Percentiles rank a stretch among this genome's conserved stretches.
Evolutionary conservation across 345 rosid genomes (phyloP).

Genomic region (Eucalyptus erythrocorys): DNA sequence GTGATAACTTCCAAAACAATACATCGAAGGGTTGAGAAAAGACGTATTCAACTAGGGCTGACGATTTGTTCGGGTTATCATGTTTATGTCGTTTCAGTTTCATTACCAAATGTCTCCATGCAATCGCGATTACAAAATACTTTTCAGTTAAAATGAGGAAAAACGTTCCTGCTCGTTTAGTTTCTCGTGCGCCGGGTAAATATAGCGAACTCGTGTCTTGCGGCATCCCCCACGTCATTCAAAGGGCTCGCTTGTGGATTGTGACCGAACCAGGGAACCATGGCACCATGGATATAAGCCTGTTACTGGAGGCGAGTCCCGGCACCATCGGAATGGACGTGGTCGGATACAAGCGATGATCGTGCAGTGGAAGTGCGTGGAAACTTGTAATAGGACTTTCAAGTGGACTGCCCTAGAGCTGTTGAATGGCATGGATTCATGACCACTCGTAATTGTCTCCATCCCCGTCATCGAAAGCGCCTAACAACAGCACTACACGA

Average conservation of each 20-base stretch:
- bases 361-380: conserved; percentile 36
- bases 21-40: background rate
- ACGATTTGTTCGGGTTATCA: background rate
- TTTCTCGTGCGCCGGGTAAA: background rate
- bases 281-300: conserved; percentile 70
- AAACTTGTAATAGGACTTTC: conserved; percentile 55
- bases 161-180: background rate
- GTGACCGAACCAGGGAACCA: conserved; percentile 83
- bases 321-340: conserved; percentile 59
- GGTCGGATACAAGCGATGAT: conserved; percentile 49
- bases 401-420: conserved; percentile 61
- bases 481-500: conserved; percentile 62
- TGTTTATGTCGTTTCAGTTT: background rate
- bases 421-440: conserved; percentile 75
- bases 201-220: fast-evolving
- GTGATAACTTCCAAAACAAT: background rate
- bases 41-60: background rate
- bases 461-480: conserved; percentile 16
- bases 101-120: background rate
- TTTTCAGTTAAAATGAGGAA: background rate
- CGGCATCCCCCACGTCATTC: background rate
- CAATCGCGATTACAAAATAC: background rate
- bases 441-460: background rate
- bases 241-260: background rate
- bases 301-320: conserved; percentile 51